Base-by-base conservation (phyloP, 805 yeast species). In the Wickerhamiella musiphila region DNA sequence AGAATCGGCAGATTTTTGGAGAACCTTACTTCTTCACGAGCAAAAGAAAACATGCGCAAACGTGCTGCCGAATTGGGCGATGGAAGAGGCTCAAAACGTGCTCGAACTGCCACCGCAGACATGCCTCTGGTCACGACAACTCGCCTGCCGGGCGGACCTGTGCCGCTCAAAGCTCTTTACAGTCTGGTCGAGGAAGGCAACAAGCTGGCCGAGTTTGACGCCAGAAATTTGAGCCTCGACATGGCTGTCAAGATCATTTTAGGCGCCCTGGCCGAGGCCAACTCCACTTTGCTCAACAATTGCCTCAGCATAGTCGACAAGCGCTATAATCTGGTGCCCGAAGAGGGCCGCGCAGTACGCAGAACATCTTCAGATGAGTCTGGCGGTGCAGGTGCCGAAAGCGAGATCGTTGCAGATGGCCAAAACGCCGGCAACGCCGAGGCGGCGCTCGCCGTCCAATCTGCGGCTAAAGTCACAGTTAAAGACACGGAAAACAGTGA, bases 271-370 rank as follows among this genome's bases (percentile, higher is more conserved):
- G 57, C 63, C 12, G 65, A 65, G 26, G 67, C 69, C 0, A 66
- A 68, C 30, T 55, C 63, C 0, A 58, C 58, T 3, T 65, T 62
- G 36, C 58, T 86, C 17, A 59, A 69, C 11, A 66, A 70, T 33
- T 92, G 81, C 2, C 56, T 83, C 36, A 68, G 69, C n/a, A 70
- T 79, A 25, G 67, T 81, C 5, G 61, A 70, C 11, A 66, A 73
- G 8, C 62, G 95, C 39, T 78, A 76, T 45, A 54, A 62, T 8
- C 19, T 23, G 18, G 12, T 28, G 12, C 30, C 30, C 18, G 30
- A 19, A 18, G 13, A 12, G 6, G 30, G 30, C 23, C 22, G 30
- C 12, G 17, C 20, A 12, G 30, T 28, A 4, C 6, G 20, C n/a
- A 23, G 17, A 4, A 23, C 30, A 4, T 3, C 42, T 7, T 52